Conservation (phyloP, 139 green algal genomes). For the Eudorina sp. region DNA sequence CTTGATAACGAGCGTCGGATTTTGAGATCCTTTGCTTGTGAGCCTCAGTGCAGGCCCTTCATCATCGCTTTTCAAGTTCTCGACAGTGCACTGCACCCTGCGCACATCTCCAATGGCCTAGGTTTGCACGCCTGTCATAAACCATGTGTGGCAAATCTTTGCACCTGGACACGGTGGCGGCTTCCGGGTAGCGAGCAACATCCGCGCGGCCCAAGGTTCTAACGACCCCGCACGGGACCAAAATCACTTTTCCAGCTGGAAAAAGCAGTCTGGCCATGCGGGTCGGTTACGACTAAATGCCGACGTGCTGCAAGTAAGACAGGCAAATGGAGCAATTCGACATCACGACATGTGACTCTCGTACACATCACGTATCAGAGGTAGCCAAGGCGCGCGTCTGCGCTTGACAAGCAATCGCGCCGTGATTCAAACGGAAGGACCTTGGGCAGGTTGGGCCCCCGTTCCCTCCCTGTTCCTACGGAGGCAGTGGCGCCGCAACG, state of each 20-base stretch:
- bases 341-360: no score
- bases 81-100: slow-evolving; percentile 22
- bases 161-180: slow-evolving; percentile 22
- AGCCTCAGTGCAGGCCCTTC: not conserved
- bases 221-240: not conserved
- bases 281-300: no score
- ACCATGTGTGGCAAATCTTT: not conserved
- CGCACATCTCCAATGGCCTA: not conserved
- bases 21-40: not conserved
- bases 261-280: slow-evolving; percentile 28
- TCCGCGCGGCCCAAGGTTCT: not conserved
- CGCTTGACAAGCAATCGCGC: no score
- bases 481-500: no score
- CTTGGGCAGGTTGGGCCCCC: no score
- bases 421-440: no score
- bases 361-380: no score
- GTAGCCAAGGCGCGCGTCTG: no score
- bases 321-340: no score
- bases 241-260: not conserved
- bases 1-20: not conserved
- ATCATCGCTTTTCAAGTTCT: not conserved
- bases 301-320: no score
- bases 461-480: no score
- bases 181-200: slow-evolving; percentile 12
- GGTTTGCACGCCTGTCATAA: no score